Evolutionary conservation across 495 filamentous ascomycete genomes (phyloP), one percentile per base, ranked within the genome.

Genomic region (Penicillium salamii): DNA sequence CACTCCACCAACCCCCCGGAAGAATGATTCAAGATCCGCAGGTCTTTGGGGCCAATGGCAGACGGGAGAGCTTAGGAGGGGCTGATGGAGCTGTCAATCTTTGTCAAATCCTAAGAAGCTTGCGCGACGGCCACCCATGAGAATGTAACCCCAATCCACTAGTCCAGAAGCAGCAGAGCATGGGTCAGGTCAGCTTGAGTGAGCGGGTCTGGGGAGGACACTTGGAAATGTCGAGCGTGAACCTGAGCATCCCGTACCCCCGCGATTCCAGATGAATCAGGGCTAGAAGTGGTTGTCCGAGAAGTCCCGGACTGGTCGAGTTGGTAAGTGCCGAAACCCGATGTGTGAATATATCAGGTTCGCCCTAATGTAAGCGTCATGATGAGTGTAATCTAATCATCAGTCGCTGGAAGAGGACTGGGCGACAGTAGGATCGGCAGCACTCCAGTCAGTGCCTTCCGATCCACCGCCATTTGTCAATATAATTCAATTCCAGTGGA

Each of bases 111-210:
- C 57, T 50, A 42, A 44, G 49, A 51, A 46, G 37, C 46, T 57
- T 44, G 38, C 44, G 49, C 40, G 54, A 66, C 64, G 64, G 67
- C 67, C 70, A 70, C 66, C 59, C 42, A 54, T 13, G 39, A 58
- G 65, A 70, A 74, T 74, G 68, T 53, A 69, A 70, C 68, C 60
- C 51, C 57, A 50, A 23, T 26, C 59, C 46, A 55, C 67, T 68
- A 66, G 50, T 31, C 70, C 67, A 49, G 54, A 69, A 70, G 46
- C 68, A 65, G 65, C 52, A 52, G 7, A 8, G 17, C 33, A 37
- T 48, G 3, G 28, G 47, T 58, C 61, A 65, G 57, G 63, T 64
- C 55, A 53, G 49, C 52, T 39, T 20, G 34, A 52, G 45, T n/a
- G 46, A 61, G 55, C 54, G 63, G 68, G 56, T 55, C 50, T 48